Evolutionary conservation across 768 basidiomycete species (phyloP).

Genomic region (Daedaleopsis nitida): DNA sequence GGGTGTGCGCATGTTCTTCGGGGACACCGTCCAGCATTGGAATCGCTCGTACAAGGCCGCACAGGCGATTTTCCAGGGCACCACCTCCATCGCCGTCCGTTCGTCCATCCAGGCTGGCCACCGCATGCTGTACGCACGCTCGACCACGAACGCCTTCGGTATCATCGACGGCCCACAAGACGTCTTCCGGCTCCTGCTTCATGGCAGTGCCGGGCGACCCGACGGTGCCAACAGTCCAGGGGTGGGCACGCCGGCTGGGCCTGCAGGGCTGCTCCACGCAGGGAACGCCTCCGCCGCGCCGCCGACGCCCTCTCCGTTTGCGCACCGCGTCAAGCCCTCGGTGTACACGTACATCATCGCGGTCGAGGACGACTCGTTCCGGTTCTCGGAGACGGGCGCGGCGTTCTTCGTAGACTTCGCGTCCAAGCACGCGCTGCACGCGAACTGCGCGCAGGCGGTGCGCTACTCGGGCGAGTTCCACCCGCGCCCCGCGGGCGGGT

Average conservation of each 20-base stretch:
- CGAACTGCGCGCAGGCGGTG: constrained; percentile 67
- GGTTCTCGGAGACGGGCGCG: constrained; percentile 86
- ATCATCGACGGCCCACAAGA: constrained; percentile 52
- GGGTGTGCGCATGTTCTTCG: constrained; percentile 60
- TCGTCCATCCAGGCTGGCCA: constrained; percentile 73
- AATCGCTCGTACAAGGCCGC: constrained; percentile 68
- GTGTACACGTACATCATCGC: constrained; percentile 88
- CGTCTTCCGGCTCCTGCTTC: constrained; percentile 49
- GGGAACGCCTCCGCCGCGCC: not conserved
- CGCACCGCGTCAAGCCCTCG: constrained; percentile 70
- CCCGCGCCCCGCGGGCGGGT: constrained; percentile 69
- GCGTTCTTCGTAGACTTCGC: constrained; percentile 87
- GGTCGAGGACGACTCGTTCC: constrained; percentile 70
- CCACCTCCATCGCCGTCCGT: constrained; percentile 63
- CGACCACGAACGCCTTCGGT: constrained; percentile 63
- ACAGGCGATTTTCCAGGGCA: constrained; percentile 69
- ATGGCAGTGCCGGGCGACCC: constrained; percentile 34
- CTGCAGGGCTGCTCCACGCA: not conserved
- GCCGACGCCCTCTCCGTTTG: constrained; percentile 12
- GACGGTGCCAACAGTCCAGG: not conserved
- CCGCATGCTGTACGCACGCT: constrained; percentile 71
- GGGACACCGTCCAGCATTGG: constrained; percentile 65
- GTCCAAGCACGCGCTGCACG: constrained; percentile 84
- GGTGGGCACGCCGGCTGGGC: not conserved
- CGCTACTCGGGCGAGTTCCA: constrained; percentile 83